Conservation (phyloP, 768 basidiomycete species). For the Auricularia heimuer region DNA sequence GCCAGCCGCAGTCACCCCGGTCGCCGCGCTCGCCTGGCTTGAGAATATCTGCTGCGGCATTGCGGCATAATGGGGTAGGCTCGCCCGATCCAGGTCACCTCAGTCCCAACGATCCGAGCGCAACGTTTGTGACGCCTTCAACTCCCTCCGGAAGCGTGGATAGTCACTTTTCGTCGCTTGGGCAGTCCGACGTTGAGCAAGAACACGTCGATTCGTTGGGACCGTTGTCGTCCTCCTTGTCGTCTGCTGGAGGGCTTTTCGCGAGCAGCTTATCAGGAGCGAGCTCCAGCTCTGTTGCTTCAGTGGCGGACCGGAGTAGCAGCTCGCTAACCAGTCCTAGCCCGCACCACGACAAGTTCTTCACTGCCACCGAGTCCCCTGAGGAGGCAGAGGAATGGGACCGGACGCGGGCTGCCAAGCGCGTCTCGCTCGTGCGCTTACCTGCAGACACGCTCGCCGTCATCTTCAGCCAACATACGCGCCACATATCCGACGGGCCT, state of each 20-base stretch:
- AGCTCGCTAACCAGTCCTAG: slow-evolving; percentile 10
- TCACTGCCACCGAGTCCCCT: slow-evolving; percentile 34
- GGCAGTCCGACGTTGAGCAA: neutral
- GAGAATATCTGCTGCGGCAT: neutral
- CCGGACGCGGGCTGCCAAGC: slow-evolving; percentile 73
- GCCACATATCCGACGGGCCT: neutral
- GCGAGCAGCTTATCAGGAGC: neutral
- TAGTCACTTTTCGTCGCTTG: neutral
- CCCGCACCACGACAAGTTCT: slow-evolving; percentile 36
- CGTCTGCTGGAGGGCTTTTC: slow-evolving; percentile 6
- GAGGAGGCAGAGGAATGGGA: slow-evolving; percentile 87
- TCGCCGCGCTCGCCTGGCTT: neutral
- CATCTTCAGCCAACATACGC: neutral
- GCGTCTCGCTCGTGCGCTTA: slow-evolving; percentile 70
- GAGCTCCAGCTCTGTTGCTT: neutral
- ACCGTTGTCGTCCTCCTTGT: neutral
- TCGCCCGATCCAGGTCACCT: neutral
- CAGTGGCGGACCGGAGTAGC: slow-evolving; percentile 12
- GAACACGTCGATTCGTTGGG: neutral
- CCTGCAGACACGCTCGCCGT: slow-evolving; percentile 35
- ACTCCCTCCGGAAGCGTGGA: neutral
- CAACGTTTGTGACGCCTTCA: neutral
- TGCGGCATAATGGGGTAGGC: neutral
- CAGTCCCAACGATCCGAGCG: neutral
- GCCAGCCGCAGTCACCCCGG: neutral